Conservation (phyloP, 805 yeast species). For the Hanseniaspora guilliermondii region DNA sequence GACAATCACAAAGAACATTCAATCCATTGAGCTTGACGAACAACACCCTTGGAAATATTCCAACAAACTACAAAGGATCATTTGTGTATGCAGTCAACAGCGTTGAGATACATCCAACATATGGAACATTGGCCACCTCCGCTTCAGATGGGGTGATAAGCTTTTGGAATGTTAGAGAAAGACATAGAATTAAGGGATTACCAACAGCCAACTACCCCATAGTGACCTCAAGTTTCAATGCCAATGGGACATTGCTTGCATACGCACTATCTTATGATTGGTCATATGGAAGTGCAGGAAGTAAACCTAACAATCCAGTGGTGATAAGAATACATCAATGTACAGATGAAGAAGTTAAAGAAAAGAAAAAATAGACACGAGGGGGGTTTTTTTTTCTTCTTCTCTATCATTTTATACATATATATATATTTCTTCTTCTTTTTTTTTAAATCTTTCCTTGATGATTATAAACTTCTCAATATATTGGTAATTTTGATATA, state of each 20-base stretch:
- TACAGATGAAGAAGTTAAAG: constrained; percentile 73
- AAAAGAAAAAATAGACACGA: constrained; percentile 32
- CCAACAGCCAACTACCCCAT: constrained; percentile 58
- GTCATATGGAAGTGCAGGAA: constrained; percentile 78
- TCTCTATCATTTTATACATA: too few species aligned
- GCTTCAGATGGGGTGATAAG: constrained; percentile 91
- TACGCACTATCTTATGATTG: constrained; percentile 91
- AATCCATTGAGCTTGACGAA: constrained; percentile 1
- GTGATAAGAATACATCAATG: constrained; percentile 71
- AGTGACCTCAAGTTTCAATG: constrained; percentile 67
- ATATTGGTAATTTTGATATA: too few species aligned
- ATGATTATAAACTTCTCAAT: too few species aligned
- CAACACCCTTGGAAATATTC: constrained; percentile 37
- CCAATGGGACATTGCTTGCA: constrained; percentile 73
- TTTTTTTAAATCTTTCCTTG: neutral
- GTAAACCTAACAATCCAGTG: constrained; percentile 62
- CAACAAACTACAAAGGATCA: constrained; percentile 34
- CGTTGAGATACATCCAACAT: constrained; percentile 73
- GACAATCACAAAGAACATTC: constrained; percentile 35
- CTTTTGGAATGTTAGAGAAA: constrained; percentile 92
- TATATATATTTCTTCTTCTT: neutral
- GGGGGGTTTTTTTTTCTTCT: constrained; percentile 12
- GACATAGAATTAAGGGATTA: constrained; percentile 72
- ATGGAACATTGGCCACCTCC: constrained; percentile 86
- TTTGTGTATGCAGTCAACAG: constrained; percentile 69